phyloP scores from a whole-genome alignment of 2,329 filamentous ascomycete species.

The Neonectria ditissima region DNA sequence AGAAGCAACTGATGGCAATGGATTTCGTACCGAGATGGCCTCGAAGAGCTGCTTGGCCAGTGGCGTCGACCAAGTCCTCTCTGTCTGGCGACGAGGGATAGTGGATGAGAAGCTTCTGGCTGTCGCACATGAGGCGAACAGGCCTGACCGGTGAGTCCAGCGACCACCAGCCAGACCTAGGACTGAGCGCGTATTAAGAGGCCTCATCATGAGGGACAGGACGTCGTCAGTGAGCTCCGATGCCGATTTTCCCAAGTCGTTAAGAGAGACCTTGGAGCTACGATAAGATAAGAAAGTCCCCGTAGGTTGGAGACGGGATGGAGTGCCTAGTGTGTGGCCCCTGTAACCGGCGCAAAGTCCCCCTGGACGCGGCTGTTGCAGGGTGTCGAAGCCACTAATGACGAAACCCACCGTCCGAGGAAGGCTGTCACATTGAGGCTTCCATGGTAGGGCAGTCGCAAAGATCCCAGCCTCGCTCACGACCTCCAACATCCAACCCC shows the following conservation, averaged over 20 bases:
- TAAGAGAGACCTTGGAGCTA: constrained; percentile 17
- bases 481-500: constrained; percentile 4
- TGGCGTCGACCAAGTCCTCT: constrained; percentile 88
- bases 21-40: constrained; percentile 78
- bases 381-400: constrained; percentile 12
- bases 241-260: constrained; percentile 31
- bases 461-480: constrained; percentile 17
- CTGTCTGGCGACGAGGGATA: constrained; percentile 40
- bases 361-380: not conserved
- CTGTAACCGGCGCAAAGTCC: not conserved
- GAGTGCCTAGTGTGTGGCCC: constrained; percentile 1
- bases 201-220: constrained; percentile 33
- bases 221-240: constrained; percentile 12
- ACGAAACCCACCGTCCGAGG: constrained; percentile 16
- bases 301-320: not conserved
- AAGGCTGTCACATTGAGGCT: not conserved
- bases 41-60: constrained; percentile 87
- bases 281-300: constrained; percentile 44
- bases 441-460: not conserved
- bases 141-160: constrained; percentile 23
- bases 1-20: not conserved
- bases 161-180: constrained; percentile 28
- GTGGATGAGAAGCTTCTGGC: constrained; percentile 45
- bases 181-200: constrained; percentile 27
- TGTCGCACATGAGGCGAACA: constrained; percentile 25